Conservation (phyloP, 2,329 filamentous ascomycete species). For the Clarireedia sp. region DNA sequence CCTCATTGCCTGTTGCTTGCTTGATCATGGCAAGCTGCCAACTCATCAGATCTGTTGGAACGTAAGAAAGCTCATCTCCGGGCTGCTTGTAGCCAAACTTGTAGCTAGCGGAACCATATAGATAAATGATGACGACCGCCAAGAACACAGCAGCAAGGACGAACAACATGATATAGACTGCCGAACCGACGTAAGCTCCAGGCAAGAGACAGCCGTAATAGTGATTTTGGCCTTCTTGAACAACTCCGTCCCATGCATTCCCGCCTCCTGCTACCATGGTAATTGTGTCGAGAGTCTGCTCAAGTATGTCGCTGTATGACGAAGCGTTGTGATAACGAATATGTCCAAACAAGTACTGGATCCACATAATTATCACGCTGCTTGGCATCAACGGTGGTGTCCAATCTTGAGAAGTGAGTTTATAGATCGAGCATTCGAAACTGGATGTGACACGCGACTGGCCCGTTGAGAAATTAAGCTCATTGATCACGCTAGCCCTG, state of each 20-base stretch:
- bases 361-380: not conserved
- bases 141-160: not conserved
- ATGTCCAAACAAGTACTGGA: not conserved
- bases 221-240: not conserved
- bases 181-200: not conserved
- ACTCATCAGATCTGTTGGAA: not conserved
- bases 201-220: not conserved
- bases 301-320: not conserved
- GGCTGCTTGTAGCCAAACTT: not conserved
- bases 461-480: not conserved
- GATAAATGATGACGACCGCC: not conserved
- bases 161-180: not conserved
- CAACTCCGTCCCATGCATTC: not conserved
- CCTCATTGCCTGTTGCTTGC: not conserved
- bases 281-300: not conserved
- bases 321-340: not conserved
- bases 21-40: not conserved
- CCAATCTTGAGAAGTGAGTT: not conserved
- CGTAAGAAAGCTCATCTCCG: not conserved
- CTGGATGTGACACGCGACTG: not conserved
- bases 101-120: not conserved
- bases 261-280: not conserved
- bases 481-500: not conserved
- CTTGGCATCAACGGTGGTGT: not conserved
- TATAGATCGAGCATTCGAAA: not conserved